Conservation (phyloP, 495 filamentous ascomycete genomes). For the Podospora anserina region DNA sequence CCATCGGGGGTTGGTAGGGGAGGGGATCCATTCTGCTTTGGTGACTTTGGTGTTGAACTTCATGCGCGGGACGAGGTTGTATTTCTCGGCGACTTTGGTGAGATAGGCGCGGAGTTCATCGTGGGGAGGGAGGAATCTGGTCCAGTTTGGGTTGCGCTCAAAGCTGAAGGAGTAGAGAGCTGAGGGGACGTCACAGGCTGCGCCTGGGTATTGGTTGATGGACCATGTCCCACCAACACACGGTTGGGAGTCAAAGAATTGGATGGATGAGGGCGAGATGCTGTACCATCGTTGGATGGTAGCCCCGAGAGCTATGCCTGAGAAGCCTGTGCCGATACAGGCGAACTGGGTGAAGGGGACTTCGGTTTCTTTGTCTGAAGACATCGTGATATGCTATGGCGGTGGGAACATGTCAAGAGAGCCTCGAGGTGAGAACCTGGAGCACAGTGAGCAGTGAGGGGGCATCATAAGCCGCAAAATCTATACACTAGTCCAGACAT, state of each 20-base stretch:
- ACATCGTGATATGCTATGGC: neutral
- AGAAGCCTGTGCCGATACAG: slow-evolving; percentile 62
- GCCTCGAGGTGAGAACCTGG: no score
- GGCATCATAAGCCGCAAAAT: neutral
- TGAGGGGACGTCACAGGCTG: slow-evolving; percentile 45
- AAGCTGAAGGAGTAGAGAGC: slow-evolving; percentile 63
- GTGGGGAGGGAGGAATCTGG: slow-evolving; percentile 51
- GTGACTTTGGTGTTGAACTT: slow-evolving; percentile 57
- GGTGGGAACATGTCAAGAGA: neutral
- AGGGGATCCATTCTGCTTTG: slow-evolving; percentile 57
- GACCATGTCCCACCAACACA: slow-evolving; percentile 68
- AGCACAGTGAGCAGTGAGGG: neutral
- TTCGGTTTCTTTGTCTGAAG: neutral
- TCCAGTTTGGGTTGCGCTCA: slow-evolving; percentile 57
- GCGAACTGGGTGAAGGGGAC: slow-evolving; percentile 35
- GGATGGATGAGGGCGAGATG: slow-evolving; percentile 57
- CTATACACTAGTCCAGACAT: neutral
- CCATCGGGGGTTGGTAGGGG: slow-evolving; percentile 37
- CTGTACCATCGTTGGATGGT: slow-evolving; percentile 56
- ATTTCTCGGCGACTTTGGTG: slow-evolving; percentile 55
- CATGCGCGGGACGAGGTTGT: slow-evolving; percentile 57
- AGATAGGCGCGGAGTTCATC: slow-evolving; percentile 60
- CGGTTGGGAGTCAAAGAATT: slow-evolving; percentile 60
- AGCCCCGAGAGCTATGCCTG: slow-evolving; percentile 64
- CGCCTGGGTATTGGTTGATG: slow-evolving; percentile 62